Evolutionary conservation across 257 asterid species (phyloP), one percentile per base, ranked within the genome.

Genomic region (Nicotiana knightiana): DNA sequence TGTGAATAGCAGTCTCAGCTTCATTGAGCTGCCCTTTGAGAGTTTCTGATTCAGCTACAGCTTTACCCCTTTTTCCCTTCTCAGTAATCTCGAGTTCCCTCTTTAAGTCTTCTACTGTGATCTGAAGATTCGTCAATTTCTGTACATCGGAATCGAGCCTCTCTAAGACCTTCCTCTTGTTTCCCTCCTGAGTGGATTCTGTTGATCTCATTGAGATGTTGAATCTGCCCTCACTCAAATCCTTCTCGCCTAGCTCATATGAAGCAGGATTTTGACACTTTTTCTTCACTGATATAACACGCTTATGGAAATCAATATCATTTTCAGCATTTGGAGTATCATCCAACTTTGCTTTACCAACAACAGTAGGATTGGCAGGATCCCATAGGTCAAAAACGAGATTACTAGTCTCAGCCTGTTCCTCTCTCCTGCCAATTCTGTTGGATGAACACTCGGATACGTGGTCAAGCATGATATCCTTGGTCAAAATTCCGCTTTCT

Each of bases 401-500:
- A 76, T 83, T 81, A 33, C 90, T 92, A 13, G 81, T 57, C n/a
- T 83, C 93, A 81, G 46, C 82, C 54, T 90, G 88, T 82, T 93
- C 51, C 51, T 43, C 93, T 86, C 88, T 90, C 89, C 87, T 86
- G 87, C 89, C 89, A 90, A 83, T 84, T 82, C 90, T 85, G 66
- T 88, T 81, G 8, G 97, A 88, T 10, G 99, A 90, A 85, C 90
- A 88, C 68, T 93, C 98, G 5, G 98, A 93, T 73, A 88, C 84
- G 85, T 94, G 98, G 86, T 96, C 99, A 73, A 96, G 99, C 87
- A 94, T 87, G 3, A 96, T 96, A 75, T 96, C 99, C 86, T 96
- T 96, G 46, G 98, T 90, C 87, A 94, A 66, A 59, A 93, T 91
- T 63, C 88, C 83, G n/a, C 80, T 90, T 37, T 92, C 97, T 35